Evolutionary conservation across 495 filamentous ascomycete genomes (phyloP).

Genomic region (Friedmanniomyces simplex): DNA sequence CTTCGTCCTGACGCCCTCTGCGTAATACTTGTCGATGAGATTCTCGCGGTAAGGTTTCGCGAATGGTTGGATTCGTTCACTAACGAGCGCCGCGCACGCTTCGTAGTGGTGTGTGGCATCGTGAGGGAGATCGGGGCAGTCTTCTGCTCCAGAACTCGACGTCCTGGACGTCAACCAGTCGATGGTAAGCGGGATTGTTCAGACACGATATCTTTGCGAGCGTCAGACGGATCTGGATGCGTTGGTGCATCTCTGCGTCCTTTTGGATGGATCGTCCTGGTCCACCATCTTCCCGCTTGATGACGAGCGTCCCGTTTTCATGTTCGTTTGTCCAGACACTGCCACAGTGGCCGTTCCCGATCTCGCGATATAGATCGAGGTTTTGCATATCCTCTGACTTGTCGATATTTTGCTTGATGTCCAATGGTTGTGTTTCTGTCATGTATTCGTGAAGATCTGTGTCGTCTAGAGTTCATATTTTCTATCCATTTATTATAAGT

Average conservation of each 20-base stretch:
- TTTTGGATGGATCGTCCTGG: constrained; percentile 18
- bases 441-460: no score
- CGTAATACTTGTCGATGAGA: constrained; percentile 21
- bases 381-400: no score
- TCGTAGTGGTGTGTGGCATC: constrained; percentile 5
- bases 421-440: no score
- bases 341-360: constrained; percentile 21
- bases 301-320: not conserved
- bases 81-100: constrained; percentile 10
- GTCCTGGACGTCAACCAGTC: constrained; percentile 11
- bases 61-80: constrained; percentile 19
- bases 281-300: constrained; percentile 20
- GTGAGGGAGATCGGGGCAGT: no score
- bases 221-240: constrained; percentile 3
- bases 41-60: constrained; percentile 4
- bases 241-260: constrained; percentile 17
- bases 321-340: constrained; percentile 14
- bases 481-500: no score
- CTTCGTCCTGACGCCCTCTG: not conserved
- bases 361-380: no score
- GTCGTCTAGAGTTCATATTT: no score
- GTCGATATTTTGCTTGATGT: no score
- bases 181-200: not conserved
- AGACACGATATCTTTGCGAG: not conserved
- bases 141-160: no score